Evolutionary conservation across 2,329 filamentous ascomycete genomes (phyloP), one percentile per base, ranked within the genome.

Genomic region (Colletotrichum acutatum): DNA sequence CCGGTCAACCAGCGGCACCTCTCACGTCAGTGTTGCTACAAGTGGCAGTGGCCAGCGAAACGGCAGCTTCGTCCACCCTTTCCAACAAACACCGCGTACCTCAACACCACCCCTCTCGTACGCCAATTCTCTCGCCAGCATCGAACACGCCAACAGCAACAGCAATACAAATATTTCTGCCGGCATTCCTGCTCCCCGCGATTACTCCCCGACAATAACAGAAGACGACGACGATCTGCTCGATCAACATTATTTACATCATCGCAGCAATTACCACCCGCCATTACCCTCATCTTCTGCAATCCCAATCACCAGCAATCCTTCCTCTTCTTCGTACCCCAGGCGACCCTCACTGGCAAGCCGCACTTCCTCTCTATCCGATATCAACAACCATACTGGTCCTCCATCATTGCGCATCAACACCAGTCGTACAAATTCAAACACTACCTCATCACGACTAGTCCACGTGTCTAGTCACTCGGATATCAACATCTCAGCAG

Each of bases 11-110:
- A 90, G 89, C 77, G 89, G 88, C 69, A 85, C 86, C 63, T 91
- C 89, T 28, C 88, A 90, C 77, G 82, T 84, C 75, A 91, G 89
- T 11, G 84, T 89, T 66, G 85, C 87, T 8, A 90, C 89, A 30
- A 86, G 86, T 62, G 86, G 84, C 74, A 91, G 89, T 76, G 85
- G 81, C 54, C 81, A 79, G 66, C 84, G 87, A 70, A 83, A 82
- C 70, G 84, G 84, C 70, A 76, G 53, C 84, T 92, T 92, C 77
- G 85, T 91, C 24, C 90, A 92, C 78, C 90, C 90, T 30, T 92
- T 91, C 76, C 89, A 91, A 78, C 90, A 92, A 81, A 91, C 85
- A 9, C 90, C 90, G 37, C 86, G 89, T 53, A 89, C 89, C 1
- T 88, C 89, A 58, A 91, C 90, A 72, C 89, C 90, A 63, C 89